Conservation (phyloP, 257 asterid species). For the Nicotiana knightiana region DNA sequence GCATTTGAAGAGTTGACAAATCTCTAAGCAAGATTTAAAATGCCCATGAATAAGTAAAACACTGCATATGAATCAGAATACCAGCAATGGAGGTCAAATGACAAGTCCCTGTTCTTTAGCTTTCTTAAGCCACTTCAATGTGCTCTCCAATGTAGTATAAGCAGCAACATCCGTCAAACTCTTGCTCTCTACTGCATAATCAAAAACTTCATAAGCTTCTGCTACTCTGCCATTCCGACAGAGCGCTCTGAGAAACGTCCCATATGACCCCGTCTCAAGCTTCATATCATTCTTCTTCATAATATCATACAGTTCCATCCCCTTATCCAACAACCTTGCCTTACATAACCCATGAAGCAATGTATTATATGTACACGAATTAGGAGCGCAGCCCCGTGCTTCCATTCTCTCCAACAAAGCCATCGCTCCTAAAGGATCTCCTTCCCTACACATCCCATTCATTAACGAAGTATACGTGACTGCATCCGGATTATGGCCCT, state of each 20-base stretch:
- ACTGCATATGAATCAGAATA: neutral
- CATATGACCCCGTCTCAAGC: constrained; percentile 76
- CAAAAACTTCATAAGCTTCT: constrained; percentile 82
- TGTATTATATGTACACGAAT: constrained; percentile 77
- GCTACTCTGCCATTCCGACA: constrained; percentile 82
- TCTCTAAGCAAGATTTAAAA: neutral
- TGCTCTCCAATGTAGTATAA: constrained; percentile 71
- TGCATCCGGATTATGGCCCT: constrained; percentile 72
- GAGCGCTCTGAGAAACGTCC: constrained; percentile 62
- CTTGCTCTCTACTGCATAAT: constrained; percentile 85
- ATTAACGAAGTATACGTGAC: constrained; percentile 85
- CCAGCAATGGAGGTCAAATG: constrained; percentile 29
- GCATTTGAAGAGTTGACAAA: neutral
- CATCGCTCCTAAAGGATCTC: constrained; percentile 68
- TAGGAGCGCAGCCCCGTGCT: constrained; percentile 60
- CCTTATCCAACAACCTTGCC: constrained; percentile 64
- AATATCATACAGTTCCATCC: constrained; percentile 52
- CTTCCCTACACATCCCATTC: constrained; percentile 95
- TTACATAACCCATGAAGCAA: constrained; percentile 87
- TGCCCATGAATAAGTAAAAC: neutral
- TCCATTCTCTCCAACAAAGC: constrained; percentile 76
- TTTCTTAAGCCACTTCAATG: constrained; percentile 77
- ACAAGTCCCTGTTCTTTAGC: constrained; percentile 77
- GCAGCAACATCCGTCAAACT: constrained; percentile 76
- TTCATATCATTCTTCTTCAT: constrained; percentile 59